These are phyloP conservation scores for Oryza punctata DNA, from an alignment of 176 grass and related monocot species.

Conservation along the genomic window DNA sequence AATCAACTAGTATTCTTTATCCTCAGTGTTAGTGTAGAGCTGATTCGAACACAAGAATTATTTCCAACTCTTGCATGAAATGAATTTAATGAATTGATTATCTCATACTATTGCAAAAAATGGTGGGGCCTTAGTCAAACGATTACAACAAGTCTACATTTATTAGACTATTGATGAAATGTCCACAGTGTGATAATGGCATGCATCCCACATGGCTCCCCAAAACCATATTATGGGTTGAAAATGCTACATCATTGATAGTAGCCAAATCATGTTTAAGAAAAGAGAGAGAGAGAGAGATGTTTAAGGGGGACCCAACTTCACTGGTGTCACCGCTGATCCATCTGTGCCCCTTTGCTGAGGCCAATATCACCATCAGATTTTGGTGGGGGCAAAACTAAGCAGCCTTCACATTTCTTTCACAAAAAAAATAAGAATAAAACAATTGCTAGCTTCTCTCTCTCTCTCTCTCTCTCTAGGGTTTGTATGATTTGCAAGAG, in stretches of 20 bases:
- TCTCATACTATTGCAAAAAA: background rate
- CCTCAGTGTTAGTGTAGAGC: background rate
- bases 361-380: constrained; percentile 32
- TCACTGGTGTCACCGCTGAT: constrained; percentile 6
- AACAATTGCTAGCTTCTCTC: constrained; percentile 22
- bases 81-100: background rate
- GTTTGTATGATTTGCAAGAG: constrained; percentile 55
- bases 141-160: background rate
- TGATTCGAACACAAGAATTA: background rate
- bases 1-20: too few relatives aligned
- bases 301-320: background rate
- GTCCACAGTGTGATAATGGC: background rate
- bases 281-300: background rate
- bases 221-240: background rate
- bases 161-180: background rate
- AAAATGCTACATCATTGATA: background rate
- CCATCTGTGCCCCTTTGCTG: constrained; percentile 6
- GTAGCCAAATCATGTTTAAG: constrained; percentile 19
- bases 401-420: constrained; percentile 36
- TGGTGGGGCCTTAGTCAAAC: background rate
- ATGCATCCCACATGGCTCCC: background rate
- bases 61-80: background rate
- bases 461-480: constrained; percentile 14
- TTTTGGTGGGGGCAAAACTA: constrained; percentile 34
- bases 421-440: background rate